Evolutionary conservation across 352 stramenopile genomes (phyloP).

Genomic region (Pelagophyceae sp.): DNA sequence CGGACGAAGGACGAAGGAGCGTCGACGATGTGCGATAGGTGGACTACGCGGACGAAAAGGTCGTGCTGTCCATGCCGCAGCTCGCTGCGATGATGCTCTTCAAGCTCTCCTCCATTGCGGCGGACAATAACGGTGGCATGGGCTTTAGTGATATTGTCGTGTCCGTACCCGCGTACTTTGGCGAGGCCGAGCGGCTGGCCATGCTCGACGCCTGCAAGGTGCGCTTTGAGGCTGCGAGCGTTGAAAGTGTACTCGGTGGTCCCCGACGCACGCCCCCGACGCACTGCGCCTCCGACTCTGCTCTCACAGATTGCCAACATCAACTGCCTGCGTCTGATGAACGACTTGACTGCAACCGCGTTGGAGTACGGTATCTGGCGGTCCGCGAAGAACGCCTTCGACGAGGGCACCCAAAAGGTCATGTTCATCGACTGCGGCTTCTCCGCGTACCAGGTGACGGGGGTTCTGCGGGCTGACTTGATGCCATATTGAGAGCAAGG

Average conservation of each 20-base stretch:
- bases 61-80: conserved; percentile 86
- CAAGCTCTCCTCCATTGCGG: conserved; percentile 88
- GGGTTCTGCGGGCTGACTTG: no score
- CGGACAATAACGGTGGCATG: conserved; percentile 71
- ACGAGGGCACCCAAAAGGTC: conserved; percentile 34
- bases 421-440: conserved; percentile 95
- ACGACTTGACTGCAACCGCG: conserved; percentile 91
- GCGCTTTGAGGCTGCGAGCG: no score
- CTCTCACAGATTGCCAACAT: conserved; percentile 91
- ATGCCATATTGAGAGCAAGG: conserved; percentile 46
- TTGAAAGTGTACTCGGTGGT: background rate
- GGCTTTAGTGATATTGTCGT: conserved; percentile 69
- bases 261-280: background rate
- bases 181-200: conserved; percentile 86
- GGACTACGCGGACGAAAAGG: conserved; percentile 75
- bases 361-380: conserved; percentile 92
- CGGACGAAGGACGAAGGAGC: no score
- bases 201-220: conserved; percentile 73
- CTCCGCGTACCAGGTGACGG: conserved; percentile 60
- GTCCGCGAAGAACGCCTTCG: conserved; percentile 83
- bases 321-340: conserved; percentile 87
- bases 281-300: conserved; percentile 59
- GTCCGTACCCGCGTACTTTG: conserved; percentile 93
- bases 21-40: no score
- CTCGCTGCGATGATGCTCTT: conserved; percentile 93